These are phyloP conservation scores for Petunia hybrid DNA, from an alignment of 305 asterid species.

Conservation along the genomic window DNA sequence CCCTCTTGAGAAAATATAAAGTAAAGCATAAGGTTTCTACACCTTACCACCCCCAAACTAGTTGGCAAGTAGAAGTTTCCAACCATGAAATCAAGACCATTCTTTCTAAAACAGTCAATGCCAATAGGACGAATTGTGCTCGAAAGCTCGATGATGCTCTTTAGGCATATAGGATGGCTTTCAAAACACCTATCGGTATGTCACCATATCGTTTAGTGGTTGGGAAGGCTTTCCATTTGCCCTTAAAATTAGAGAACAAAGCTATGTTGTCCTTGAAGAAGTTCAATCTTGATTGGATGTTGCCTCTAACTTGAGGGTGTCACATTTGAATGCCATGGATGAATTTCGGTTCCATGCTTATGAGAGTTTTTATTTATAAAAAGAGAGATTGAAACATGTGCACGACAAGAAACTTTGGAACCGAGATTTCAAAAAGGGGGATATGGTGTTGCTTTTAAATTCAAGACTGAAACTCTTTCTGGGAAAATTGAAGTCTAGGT, in stretches of 20 bases:
- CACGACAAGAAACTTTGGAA: not conserved
- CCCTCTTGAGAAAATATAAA: too few species aligned
- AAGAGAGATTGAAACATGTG: not conserved
- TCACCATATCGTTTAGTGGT: not conserved
- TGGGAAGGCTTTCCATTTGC: not conserved
- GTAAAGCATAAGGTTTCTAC: too few species aligned
- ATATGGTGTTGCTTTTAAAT: too few species aligned
- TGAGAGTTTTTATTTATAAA: not conserved
- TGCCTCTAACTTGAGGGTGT: not conserved
- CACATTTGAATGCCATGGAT: not conserved
- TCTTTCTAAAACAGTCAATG: not conserved
- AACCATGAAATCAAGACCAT: not conserved
- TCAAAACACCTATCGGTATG: not conserved
- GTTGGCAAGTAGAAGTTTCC: too few species aligned
- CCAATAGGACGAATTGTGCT: not conserved
- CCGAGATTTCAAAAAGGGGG: not conserved
- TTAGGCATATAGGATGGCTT: not conserved
- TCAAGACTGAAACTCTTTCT: too few species aligned
- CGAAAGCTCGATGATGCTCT: not conserved
- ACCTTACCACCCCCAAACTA: too few species aligned
- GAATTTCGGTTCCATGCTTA: not conserved
- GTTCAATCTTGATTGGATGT: not conserved
- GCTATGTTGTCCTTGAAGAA: not conserved
- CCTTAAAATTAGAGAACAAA: not conserved
- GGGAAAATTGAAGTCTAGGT: too few species aligned